Conservation (phyloP, 2,329 filamentous ascomycete species). For the Fusarium luffae region DNA sequence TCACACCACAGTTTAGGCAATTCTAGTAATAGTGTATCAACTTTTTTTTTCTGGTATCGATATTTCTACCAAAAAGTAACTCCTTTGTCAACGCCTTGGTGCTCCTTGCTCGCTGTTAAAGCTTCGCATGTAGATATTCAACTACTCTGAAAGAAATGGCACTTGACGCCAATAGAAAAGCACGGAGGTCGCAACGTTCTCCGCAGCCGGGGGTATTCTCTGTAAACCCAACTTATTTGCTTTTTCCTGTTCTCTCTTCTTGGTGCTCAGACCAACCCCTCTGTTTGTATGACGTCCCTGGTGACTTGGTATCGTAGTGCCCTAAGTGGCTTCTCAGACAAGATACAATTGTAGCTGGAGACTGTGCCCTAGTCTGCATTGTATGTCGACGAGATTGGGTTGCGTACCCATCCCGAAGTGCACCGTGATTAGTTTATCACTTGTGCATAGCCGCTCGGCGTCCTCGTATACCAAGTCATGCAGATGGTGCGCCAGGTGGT, state of each 20-base stretch:
- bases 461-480: constrained; percentile 36
- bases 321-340: constrained; percentile 28
- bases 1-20: too few species aligned
- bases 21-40: constrained; percentile 12
- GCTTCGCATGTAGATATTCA: constrained; percentile 28
- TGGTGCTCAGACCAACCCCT: constrained; percentile 19
- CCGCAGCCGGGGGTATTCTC: constrained; percentile 34
- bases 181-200: constrained; percentile 32
- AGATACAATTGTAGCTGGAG: constrained; percentile 7
- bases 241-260: constrained; percentile 12
- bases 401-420: constrained; percentile 21
- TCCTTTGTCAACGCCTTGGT: constrained; percentile 39
- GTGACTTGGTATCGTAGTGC: constrained; percentile 29
- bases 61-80: constrained; percentile 32
- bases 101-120: constrained; percentile 44
- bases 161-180: constrained; percentile 36
- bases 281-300: constrained; percentile 25
- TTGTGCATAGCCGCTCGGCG: constrained; percentile 28
- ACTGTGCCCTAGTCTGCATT: constrained; percentile 1
- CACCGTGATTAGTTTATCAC: constrained; percentile 22
- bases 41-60: constrained; percentile 31
- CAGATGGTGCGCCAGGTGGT: constrained; percentile 35
- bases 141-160: constrained; percentile 39
- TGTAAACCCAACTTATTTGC: constrained; percentile 26
- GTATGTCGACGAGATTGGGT: constrained; percentile 13